phyloP scores from a whole-genome alignment of 176 grass and related monocot species.

The Oryza glumipatula region DNA sequence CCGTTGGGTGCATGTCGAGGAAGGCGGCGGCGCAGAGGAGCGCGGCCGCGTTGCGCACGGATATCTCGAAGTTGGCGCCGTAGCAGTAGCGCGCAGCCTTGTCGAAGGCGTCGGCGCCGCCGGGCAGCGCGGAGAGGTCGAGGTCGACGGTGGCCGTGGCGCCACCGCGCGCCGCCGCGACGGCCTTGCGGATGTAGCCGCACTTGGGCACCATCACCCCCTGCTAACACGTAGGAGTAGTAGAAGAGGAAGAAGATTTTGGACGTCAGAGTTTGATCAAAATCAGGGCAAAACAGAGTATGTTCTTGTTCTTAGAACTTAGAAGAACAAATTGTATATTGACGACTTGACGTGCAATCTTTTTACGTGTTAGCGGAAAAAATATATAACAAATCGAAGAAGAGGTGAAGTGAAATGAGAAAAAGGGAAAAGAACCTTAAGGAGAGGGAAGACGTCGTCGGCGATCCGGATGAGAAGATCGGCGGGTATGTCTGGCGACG shows the following conservation, averaged over 20 bases:
- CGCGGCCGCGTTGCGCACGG: slow-evolving; percentile 60
- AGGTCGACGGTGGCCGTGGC: slow-evolving; percentile 35
- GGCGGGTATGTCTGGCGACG: slow-evolving; percentile 55
- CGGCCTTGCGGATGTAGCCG: slow-evolving; percentile 58
- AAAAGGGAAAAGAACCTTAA: slow-evolving; percentile 48
- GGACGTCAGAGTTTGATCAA: not conserved
- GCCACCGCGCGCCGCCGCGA: slow-evolving; percentile 40
- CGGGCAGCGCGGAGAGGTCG: slow-evolving; percentile 55
- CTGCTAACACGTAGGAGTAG: slow-evolving; percentile 22
- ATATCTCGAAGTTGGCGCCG: slow-evolving; percentile 68
- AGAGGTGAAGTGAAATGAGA: not conserved
- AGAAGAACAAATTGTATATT: not conserved
- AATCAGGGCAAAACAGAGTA: not conserved
- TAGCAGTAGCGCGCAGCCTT: too few species aligned
- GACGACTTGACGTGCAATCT: too few species aligned
- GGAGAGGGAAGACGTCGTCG: slow-evolving; percentile 69
- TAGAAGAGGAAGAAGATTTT: not conserved
- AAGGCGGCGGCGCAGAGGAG: slow-evolving; percentile 66
- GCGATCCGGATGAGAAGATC: slow-evolving; percentile 67
- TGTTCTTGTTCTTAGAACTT: not conserved
- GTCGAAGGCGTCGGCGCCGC: slow-evolving; percentile 51
- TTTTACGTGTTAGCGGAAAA: too few species aligned
- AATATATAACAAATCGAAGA: not conserved
- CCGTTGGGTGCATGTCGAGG: slow-evolving; percentile 52
- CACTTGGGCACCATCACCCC: slow-evolving; percentile 81